Base-by-base conservation (phyloP, 2,329 filamentous ascomycete genomes). In the Hypomyces rosellus region DNA sequence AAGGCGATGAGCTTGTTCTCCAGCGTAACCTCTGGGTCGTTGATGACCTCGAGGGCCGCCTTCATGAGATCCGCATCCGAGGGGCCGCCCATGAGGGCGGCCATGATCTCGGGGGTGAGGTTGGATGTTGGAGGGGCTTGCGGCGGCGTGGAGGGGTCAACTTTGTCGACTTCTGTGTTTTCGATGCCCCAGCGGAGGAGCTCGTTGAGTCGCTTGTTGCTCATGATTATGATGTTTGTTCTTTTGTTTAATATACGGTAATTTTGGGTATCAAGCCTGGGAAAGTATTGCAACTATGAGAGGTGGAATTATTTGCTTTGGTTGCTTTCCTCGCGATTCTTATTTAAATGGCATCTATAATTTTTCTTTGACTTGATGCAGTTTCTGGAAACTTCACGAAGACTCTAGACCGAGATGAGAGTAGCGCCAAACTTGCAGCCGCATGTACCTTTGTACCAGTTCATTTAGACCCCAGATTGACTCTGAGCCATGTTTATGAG, bases 1-100 rank as follows among this genome's bases (percentile, higher is more conserved):
- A 95, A 95, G 36, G 91, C 91, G 51, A 84, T 80, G 48, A 95
- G 71, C 67, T 88, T 89, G 69, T 89, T 81, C 40, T 89, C 85
- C 45, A 92, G 75, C 4, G 81, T 78, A 50, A 86, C 73, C 50
- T 85, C 77, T 8, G 82, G 72, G 59, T 80, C 75, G 9, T 75
- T 78, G 63, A 96, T 85, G 50, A 87, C 82, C 25, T 78, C 77
- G 83, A 99, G 95, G 55, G 87, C 78, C 47, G 86, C 82, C 61
- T 82, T 82, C 93, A 99, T 97, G 48, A 95, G 80, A 54, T 97
- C 89, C 18, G 93, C 90, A 56, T 99, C 92, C 2, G 86, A 89
- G 39, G 88, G 88, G 0, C 87, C 89, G 63, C 89, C 89, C 69
- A 90, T 90, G 49, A 96, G 77, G 13, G 86, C 76, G 40, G 81